Base-by-base conservation (phyloP, 2,329 filamentous ascomycete species). In the Phialemoniopsis sp. region DNA sequence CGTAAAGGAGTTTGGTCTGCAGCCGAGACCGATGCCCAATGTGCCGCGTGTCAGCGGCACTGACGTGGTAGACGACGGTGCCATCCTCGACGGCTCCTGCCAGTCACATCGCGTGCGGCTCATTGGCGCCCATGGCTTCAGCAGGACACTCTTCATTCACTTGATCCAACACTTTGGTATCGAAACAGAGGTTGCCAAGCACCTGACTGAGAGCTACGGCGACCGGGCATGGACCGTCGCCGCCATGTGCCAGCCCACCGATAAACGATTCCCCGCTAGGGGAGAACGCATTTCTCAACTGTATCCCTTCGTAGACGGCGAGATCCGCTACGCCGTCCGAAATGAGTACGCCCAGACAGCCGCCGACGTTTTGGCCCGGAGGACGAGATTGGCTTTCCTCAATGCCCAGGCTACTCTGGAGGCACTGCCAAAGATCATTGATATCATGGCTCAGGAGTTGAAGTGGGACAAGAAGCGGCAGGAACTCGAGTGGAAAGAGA, bases 291-390 rank as follows among this genome's bases (percentile, higher is more conserved):
- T 96, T 46, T 85, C 85, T 4, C 64, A 76, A 13, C 71, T 95
- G 19, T 95, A 95, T 62, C 89, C 90, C 13, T 95, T 93, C 61
- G 80, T 96, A 18, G 90, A 96, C 55, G 89, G 89, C 36, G 91
- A 97, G 66, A 76, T 96, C 31, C 80, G 89, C 40, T 95, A 95
- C 59, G 89, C 89, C 17, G 81, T 95, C 31, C 74, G 82, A 37
- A 84, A 95, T 62, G 91, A 96, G 66, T 94, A 94, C 56, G 91
- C 91, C 4, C 87, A 95, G 62, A 94, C 88, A 4, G 88, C 89
- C 2, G 84, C 90, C 13, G 90, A 96, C 57, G 85, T 96, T 12
- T 71, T 96, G 34, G 90, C 89, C 3, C 78, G 91, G 43, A 76
- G 90, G 45, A 96, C 87, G 31, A 75, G 91, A 41, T 67, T 96